Percentiles rank a stretch among this genome's conserved stretches.
phyloP scores from a whole-genome alignment of 2,329 filamentous ascomycete species.

The Verticillium dahliae region DNA sequence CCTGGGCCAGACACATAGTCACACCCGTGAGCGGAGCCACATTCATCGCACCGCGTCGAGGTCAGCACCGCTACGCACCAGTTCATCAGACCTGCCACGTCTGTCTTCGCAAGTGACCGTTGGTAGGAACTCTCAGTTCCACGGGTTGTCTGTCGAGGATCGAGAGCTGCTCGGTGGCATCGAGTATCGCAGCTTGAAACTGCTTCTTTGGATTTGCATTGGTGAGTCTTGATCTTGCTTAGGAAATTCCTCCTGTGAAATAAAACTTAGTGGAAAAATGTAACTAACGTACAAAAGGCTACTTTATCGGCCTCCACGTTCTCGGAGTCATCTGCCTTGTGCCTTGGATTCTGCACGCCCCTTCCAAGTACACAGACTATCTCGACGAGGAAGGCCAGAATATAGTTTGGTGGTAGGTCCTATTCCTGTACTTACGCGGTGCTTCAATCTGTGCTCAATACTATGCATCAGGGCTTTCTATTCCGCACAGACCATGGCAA shows the following conservation, averaged over 20 bases:
- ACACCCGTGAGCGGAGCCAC: not conserved
- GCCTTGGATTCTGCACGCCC: conserved; percentile 37
- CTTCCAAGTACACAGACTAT: conserved; percentile 32
- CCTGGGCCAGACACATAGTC: too few relatives aligned
- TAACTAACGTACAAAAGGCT: conserved; percentile 20
- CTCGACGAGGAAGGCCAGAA: conserved; percentile 29
- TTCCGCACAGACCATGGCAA: conserved; percentile 42
- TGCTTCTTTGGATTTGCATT: conserved; percentile 38
- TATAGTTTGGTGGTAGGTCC: conserved; percentile 40
- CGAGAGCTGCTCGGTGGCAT: conserved; percentile 41
- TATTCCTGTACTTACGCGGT: not conserved
- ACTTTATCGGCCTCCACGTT: conserved; percentile 37
- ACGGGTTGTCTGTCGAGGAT: conserved; percentile 31
- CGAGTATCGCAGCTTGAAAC: conserved; percentile 42
- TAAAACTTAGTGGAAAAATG: too few relatives aligned
- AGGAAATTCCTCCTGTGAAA: too few relatives aligned
- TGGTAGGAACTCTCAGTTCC: conserved; percentile 38
- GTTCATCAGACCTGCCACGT: conserved; percentile 19
- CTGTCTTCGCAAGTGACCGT: conserved; percentile 35
- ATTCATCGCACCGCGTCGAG: not conserved
- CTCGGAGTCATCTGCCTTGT: conserved; percentile 41
- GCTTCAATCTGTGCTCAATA: too few relatives aligned
- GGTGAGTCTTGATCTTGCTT: conserved; percentile 17
- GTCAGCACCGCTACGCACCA: not conserved
- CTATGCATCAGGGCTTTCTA: conserved; percentile 33